Evolutionary conservation across 495 filamentous ascomycete species (phyloP), one percentile per base, ranked within the genome.

Genomic region (Hypomontagnella monticulosa): DNA sequence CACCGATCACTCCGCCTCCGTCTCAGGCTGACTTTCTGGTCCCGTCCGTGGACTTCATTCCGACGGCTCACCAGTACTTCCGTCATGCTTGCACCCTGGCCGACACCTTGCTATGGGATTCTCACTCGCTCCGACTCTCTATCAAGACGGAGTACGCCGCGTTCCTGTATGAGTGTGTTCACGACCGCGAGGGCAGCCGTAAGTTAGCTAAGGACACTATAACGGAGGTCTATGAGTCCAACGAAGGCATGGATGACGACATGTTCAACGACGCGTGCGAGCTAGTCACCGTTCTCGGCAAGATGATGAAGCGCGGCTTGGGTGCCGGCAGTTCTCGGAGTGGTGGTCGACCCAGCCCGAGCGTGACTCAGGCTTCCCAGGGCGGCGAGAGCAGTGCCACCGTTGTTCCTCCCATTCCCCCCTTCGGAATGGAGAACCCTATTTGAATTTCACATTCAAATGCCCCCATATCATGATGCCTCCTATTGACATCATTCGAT

Each of bases 101-200:
- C 3, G 89, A 92, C 23, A 72, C 77, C 10, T 79, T 91, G 8
- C 83, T 98, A 14, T 91, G 93, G 59, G 93, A 93, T 30, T 93
- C 91, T 0, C 92, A 98, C 63, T 95, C 95, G 0, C 83, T 99
- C 12, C 90, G 95, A 2, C 82, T 99, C 0, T 95, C 91, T 0
- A 90, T 97, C 12, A 96, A 96, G 62, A 88, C 96, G 9, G 95
- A 99, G 76, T 95, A 93, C 73, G 86, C 89, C n/a, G 95, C 94
- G 1, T 99, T 97, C 71, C 81, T 97, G 4, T 97, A 95, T 80
- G 95, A 99, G 71, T 97, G 93, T 69, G 81, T 93, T 6, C 91
- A 95, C 69, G 93, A 98, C 62, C 77, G 83, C 50, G 87, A 90
- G 16, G 86, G 82, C 40, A 90, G 91, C 53, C 83, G 93, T 10